These are phyloP conservation scores for Monilinia aucupariae DNA, from an alignment of 2,329 filamentous ascomycete genomes.

Conservation along the genomic window DNA sequence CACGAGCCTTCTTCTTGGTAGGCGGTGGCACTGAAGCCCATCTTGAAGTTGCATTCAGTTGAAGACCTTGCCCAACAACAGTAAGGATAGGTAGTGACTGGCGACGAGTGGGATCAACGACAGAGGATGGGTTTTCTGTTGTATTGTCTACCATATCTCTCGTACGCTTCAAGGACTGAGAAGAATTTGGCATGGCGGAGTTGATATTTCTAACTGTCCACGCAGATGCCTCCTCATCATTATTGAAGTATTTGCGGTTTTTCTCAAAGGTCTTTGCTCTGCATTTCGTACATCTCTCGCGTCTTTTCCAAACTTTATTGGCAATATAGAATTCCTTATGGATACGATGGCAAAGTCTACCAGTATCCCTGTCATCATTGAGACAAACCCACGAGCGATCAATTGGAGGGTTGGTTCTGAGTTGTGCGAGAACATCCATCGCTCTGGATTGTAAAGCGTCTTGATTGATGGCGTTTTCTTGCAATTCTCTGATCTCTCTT, in stretches of 20 bases:
- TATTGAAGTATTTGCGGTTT: not conserved
- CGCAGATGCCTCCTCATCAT: not conserved
- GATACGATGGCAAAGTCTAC: not conserved
- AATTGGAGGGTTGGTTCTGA: not conserved
- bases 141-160: not conserved
- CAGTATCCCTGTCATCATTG: not conserved
- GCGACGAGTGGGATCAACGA: not conserved
- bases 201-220: not conserved
- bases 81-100: not conserved
- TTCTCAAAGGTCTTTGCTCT: not conserved
- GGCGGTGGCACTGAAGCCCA: slow-evolving; percentile 8
- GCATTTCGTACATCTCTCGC: slow-evolving; percentile 15
- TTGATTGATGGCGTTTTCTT: not conserved
- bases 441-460: slow-evolving; percentile 6
- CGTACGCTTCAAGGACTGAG: not conserved
- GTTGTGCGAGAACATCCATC: not conserved
- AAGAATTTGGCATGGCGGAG: not conserved
- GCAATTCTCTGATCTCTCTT: slow-evolving; percentile 36
- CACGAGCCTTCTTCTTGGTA: not conserved
- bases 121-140: not conserved
- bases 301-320: slow-evolving; percentile 1
- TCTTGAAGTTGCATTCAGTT: not conserved
- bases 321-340: slow-evolving; percentile 10
- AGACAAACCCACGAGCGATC: slow-evolving; percentile 5
- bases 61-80: not conserved